Percentiles rank a stretch among this genome's conserved stretches.
phyloP scores from a whole-genome alignment of 2,329 filamentous ascomycete species.

The Botrytis cinerea region DNA sequence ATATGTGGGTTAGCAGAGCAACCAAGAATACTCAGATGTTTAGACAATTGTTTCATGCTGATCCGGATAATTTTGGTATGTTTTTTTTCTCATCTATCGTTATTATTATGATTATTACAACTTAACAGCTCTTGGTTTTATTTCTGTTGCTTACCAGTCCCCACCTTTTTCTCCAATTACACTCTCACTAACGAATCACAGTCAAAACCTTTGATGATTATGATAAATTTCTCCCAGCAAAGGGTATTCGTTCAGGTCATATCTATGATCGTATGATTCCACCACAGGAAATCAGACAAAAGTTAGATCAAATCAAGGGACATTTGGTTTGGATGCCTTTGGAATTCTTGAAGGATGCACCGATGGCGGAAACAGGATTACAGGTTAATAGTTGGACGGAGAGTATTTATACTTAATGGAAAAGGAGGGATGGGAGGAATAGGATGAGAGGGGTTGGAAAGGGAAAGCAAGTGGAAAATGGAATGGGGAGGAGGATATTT shows the following conservation, averaged over 20 bases:
- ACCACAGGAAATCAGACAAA: constrained; percentile 68
- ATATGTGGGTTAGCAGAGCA: constrained; percentile 69
- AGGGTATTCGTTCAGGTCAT: constrained; percentile 78
- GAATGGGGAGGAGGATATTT: background rate
- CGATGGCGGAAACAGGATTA: constrained; percentile 78
- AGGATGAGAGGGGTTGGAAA: background rate
- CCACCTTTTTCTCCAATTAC: background rate
- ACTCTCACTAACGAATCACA: constrained; percentile 37
- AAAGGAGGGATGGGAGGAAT: background rate
- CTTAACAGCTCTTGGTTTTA: background rate
- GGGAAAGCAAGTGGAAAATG: background rate
- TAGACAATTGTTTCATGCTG: constrained; percentile 79
- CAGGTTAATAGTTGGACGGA: constrained; percentile 86
- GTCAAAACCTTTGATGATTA: constrained; percentile 91
- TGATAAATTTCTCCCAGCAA: constrained; percentile 71
- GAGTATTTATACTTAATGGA: constrained; percentile 71
- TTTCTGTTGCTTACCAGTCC: too few relatives aligned
- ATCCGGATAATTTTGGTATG: constrained; percentile 82
- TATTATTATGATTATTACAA: rapidly evolving
- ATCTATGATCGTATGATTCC: constrained; percentile 80
- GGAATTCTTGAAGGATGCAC: constrained; percentile 77
- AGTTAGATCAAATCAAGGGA: constrained; percentile 78
- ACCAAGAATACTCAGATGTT: constrained; percentile 73
- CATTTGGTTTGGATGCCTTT: constrained; percentile 97
- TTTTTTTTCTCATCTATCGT: constrained; percentile 15